These are phyloP conservation scores for Arabis hirsuta DNA, from an alignment of 345 rosid species.

Conservation along the genomic window DNA sequence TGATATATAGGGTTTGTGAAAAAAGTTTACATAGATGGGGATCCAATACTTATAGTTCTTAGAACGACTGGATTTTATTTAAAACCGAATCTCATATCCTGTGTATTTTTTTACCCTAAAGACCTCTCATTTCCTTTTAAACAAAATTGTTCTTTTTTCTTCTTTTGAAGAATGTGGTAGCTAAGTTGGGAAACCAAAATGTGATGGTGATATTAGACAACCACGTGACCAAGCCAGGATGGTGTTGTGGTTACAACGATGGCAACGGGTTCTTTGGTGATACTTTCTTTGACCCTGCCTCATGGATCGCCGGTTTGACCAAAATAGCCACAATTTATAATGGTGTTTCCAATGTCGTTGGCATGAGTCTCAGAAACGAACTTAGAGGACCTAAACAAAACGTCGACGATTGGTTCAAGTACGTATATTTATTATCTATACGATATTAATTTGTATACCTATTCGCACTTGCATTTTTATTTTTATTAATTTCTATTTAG, in stretches of 20 bases:
- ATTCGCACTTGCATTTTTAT: not conserved
- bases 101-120: too few species aligned
- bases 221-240: constrained; percentile 85
- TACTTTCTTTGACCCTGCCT: constrained; percentile 63
- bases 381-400: constrained; percentile 79
- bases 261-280: constrained; percentile 96
- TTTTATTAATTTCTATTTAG: not conserved
- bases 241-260: constrained; percentile 76
- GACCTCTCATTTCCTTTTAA: too few species aligned
- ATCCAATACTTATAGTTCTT: too few species aligned
- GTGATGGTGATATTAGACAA: constrained; percentile 89
- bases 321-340: constrained; percentile 63
- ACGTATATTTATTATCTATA: constrained; percentile 16
- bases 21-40: too few species aligned
- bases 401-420: constrained; percentile 81
- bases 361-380: constrained; percentile 86
- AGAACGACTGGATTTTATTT: too few species aligned
- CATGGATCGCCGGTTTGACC: constrained; percentile 69
- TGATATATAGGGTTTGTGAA: not conserved
- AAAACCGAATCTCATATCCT: too few species aligned
- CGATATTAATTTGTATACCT: too few species aligned
- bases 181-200: constrained; percentile 37
- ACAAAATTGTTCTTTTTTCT: too few species aligned
- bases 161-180: constrained; percentile 13
- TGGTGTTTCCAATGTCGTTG: constrained; percentile 61